Conservation (phyloP, 2,329 filamentous ascomycete species). For the Penicillium occitanis region DNA sequence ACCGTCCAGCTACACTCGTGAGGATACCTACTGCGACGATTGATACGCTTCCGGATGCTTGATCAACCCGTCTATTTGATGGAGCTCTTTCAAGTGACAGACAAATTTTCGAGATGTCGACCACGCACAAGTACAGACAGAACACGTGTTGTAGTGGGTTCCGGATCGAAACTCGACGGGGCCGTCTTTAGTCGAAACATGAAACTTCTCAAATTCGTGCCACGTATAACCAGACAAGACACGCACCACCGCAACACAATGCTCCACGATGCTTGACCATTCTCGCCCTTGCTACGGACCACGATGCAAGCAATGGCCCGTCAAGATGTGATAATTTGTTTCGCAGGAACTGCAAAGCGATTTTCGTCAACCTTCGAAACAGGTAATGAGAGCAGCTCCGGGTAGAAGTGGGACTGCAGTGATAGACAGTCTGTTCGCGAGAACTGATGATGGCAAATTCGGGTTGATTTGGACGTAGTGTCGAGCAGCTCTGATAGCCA, state of each 20-base stretch:
- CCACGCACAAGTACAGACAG: slow-evolving; percentile 1
- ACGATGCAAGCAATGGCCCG: neutral
- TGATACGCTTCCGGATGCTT: slow-evolving; percentile 20
- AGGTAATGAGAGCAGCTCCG: neutral
- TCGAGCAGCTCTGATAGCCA: neutral
- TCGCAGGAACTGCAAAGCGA: neutral
- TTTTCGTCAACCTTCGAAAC: neutral
- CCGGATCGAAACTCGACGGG: neutral
- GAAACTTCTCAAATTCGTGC: neutral
- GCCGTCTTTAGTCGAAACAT: neutral
- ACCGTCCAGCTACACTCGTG: slow-evolving; percentile 44
- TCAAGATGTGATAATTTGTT: neutral
- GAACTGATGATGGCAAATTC: neutral
- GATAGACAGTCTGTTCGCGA: neutral
- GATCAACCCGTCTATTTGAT: neutral
- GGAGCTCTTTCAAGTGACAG: neutral
- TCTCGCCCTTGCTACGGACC: neutral
- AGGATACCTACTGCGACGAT: slow-evolving; percentile 41
- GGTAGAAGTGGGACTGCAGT: neutral
- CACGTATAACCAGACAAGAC: neutral
- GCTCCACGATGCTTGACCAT: slow-evolving; percentile 1
- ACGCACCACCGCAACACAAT: neutral
- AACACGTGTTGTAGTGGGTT: slow-evolving; percentile 5
- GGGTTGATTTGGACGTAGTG: neutral
- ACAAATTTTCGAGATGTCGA: neutral